These are phyloP conservation scores for Kurtzmaniella natalensis DNA, from an alignment of 1,139 yeast species.

Conservation along the genomic window DNA sequence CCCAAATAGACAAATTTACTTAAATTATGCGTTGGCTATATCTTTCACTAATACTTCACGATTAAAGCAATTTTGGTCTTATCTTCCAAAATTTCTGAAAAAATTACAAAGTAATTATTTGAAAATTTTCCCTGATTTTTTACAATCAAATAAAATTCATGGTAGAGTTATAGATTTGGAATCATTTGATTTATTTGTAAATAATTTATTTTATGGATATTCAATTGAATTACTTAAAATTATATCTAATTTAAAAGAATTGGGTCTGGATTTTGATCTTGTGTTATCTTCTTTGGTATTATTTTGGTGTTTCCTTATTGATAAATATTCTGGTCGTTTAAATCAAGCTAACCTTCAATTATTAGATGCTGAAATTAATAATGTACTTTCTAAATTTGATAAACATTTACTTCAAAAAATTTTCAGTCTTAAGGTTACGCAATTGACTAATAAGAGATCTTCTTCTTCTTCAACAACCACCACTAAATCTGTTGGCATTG, in stretches of 20 bases:
- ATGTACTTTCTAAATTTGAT: not conserved
- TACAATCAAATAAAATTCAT: slow-evolving; percentile 4
- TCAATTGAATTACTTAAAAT: slow-evolving; percentile 1
- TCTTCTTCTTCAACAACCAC: not conserved
- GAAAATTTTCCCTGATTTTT: slow-evolving; percentile 8
- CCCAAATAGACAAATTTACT: slow-evolving; percentile 5
- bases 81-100: slow-evolving; percentile 5
- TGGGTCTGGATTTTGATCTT: slow-evolving; percentile 6
- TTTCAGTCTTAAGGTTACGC: not conserved
- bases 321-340: not conserved
- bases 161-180: slow-evolving; percentile 1
- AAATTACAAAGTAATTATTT: slow-evolving; percentile 9
- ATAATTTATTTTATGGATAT: slow-evolving; percentile 5
- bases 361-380: not conserved
- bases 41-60: slow-evolving; percentile 7
- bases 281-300: slow-evolving; percentile 7
- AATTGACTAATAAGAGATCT: not conserved
- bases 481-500: too few relatives aligned
- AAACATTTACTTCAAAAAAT: not conserved
- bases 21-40: slow-evolving; percentile 8
- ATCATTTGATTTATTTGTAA: slow-evolving; percentile 3
- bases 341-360: not conserved
- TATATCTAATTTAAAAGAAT: not conserved
- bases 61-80: slow-evolving; percentile 10
- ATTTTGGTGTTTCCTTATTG: slow-evolving; percentile 9